These are phyloP conservation scores for Phlebiopsis flavidoalba DNA, from an alignment of 768 basidiomycete species.

Conservation along the genomic window DNA sequence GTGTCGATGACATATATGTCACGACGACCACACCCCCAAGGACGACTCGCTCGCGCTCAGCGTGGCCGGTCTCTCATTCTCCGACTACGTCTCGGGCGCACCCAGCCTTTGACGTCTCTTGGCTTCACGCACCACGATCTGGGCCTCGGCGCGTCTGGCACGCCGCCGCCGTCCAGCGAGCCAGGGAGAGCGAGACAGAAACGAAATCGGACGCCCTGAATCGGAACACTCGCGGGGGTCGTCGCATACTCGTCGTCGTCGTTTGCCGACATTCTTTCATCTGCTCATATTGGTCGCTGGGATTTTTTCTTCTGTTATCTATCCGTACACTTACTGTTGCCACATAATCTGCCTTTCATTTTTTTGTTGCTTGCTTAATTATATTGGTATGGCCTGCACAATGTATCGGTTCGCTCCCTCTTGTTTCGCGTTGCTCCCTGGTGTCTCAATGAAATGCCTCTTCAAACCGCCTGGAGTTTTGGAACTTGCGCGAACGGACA, in stretches of 20 bases:
- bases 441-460: slow-evolving; percentile 9
- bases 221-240: not conserved
- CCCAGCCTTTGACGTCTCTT: slow-evolving; percentile 61
- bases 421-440: slow-evolving; percentile 7
- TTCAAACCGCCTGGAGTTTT: slow-evolving; percentile 1
- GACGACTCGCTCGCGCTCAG: slow-evolving; percentile 56
- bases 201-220: slow-evolving; percentile 57
- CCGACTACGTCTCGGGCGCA: slow-evolving; percentile 61
- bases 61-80: slow-evolving; percentile 63
- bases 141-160: slow-evolving; percentile 44
- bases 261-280: slow-evolving; percentile 5
- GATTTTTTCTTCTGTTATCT: slow-evolving; percentile 8
- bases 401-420: slow-evolving; percentile 18
- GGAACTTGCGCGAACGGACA: too few relatives aligned
- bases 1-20: slow-evolving; percentile 70
- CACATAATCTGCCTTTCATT: slow-evolving; percentile 14
- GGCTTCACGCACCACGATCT: slow-evolving; percentile 66
- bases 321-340: slow-evolving; percentile 3
- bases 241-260: not conserved
- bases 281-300: slow-evolving; percentile 5
- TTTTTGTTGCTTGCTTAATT: slow-evolving; percentile 21
- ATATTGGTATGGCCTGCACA: slow-evolving; percentile 17
- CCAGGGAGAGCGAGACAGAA: slow-evolving; percentile 59
- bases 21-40: slow-evolving; percentile 53
- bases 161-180: slow-evolving; percentile 41